phyloP scores from a whole-genome alignment of 306 rosid genomes.

The Fagus crenata region DNA sequence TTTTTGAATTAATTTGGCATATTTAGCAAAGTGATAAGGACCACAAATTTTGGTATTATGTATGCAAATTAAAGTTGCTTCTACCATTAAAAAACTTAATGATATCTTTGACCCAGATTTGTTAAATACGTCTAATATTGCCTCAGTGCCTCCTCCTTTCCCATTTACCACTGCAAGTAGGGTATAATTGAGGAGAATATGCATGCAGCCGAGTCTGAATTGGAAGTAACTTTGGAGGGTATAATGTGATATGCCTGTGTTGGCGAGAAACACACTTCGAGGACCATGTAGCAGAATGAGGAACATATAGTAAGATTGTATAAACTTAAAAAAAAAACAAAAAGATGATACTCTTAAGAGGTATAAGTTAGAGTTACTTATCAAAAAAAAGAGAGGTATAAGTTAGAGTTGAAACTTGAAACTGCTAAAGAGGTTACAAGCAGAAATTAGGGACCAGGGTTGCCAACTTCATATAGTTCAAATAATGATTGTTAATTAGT shows the following conservation, averaged over 20 bases:
- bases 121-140: not conserved
- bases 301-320: not conserved
- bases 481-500: not conserved
- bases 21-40: not conserved
- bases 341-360: not conserved
- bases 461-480: not conserved
- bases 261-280: not conserved
- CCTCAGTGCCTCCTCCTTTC: not conserved
- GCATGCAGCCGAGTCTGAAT: not conserved
- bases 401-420: not conserved
- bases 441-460: not conserved
- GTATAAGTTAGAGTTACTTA: not conserved
- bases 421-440: not conserved
- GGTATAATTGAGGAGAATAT: not conserved
- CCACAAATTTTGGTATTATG: not conserved
- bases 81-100: not conserved
- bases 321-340: not conserved
- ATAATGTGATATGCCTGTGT: not conserved
- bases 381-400: not conserved
- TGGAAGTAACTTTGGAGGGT: not conserved
- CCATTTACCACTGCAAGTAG: not conserved
- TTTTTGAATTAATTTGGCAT: not conserved
- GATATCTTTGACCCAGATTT: not conserved
- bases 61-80: not conserved
- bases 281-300: not conserved